Conservation (phyloP, 495 filamentous ascomycete genomes). For the Neurospora sp. region DNA sequence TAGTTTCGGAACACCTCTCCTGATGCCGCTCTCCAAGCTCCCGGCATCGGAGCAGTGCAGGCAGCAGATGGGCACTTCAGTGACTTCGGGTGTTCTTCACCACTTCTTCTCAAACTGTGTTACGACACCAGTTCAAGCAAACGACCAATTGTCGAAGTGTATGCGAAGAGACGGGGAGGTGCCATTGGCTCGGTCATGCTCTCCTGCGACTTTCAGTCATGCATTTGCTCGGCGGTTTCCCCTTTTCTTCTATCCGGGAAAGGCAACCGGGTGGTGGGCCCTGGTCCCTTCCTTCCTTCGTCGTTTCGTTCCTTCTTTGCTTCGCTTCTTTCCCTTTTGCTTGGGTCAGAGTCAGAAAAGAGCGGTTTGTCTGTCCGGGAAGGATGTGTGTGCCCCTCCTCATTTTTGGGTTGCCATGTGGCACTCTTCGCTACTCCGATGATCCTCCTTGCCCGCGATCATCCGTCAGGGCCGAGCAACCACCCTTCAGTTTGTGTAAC, state of each 20-base stretch:
- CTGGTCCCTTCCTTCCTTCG: background rate
- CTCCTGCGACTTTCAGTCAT: background rate
- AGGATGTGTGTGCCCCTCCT: background rate
- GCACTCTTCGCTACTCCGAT: background rate
- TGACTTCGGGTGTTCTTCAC: background rate
- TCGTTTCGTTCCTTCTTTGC: background rate
- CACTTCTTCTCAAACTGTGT: background rate
- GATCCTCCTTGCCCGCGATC: background rate
- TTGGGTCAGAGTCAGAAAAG: background rate
- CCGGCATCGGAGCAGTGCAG: background rate
- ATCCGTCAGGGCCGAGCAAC: background rate
- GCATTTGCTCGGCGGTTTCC: background rate
- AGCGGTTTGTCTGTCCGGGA: background rate
- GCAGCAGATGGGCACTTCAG: background rate
- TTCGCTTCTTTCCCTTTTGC: background rate
- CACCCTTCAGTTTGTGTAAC: background rate
- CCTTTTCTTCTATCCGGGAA: background rate
- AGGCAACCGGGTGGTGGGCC: background rate
- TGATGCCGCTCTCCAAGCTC: background rate
- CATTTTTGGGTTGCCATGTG: background rate
- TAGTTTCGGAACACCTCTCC: background rate
- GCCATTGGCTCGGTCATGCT: background rate
- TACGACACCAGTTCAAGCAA: background rate
- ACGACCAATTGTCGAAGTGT: background rate
- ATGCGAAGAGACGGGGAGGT: background rate